phyloP scores from a whole-genome alignment of 257 asterid genomes.

The Gentiana straminea region DNA sequence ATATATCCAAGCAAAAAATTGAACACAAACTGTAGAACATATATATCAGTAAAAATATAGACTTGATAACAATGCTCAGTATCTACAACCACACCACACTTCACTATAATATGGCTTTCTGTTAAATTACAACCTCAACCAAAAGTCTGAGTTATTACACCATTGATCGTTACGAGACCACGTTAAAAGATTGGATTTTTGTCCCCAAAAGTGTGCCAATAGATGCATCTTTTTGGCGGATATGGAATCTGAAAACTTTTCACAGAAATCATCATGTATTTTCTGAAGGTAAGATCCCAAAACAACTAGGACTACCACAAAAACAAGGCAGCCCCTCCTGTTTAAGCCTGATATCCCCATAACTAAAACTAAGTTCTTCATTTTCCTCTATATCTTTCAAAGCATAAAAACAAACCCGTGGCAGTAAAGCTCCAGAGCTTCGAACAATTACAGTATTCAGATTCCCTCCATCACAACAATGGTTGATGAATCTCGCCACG shows the following conservation, averaged over 20 bases:
- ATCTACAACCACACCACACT: no score
- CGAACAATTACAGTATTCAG: constrained; percentile 46
- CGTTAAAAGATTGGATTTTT: no score
- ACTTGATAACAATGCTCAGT: no score
- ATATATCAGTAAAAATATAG: no score
- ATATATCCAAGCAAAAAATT: no score
- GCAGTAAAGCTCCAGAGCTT: constrained; percentile 71
- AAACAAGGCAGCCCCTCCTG: constrained; percentile 46
- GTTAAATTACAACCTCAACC: no score
- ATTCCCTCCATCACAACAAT: constrained; percentile 92
- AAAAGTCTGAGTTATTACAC: no score
- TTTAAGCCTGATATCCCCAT: constrained; percentile 50
- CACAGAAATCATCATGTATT: constrained; percentile 27
- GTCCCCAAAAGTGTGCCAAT: no score
- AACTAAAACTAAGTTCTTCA: constrained; percentile 77
- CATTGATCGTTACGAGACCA: no score
- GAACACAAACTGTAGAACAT: no score
- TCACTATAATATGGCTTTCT: no score
- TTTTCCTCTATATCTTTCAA: constrained; percentile 42
- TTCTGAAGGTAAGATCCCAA: constrained; percentile 71
- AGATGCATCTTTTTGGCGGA: no score
- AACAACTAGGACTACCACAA: constrained; percentile 54
- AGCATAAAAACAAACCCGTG: constrained; percentile 79
- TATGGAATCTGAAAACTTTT: background rate
- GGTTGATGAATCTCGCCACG: constrained; percentile 77